Base-by-base conservation (phyloP, 768 basidiomycete species). In the Phanerochaete sordida region DNA sequence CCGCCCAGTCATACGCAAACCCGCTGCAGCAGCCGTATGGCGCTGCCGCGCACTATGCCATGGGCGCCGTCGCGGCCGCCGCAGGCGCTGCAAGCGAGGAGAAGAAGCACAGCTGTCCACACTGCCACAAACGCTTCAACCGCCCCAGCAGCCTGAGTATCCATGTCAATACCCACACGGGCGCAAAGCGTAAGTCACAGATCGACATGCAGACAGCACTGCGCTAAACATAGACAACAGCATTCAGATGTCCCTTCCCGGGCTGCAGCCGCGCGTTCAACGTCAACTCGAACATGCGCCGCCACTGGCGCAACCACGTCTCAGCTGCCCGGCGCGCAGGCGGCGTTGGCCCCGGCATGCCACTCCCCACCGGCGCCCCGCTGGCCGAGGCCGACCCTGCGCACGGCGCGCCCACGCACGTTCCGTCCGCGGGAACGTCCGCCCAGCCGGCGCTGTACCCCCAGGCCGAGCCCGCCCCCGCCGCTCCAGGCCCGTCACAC, bases 211-310 rank as follows among this genome's bases (percentile, higher is more conserved):
- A n/a, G n/a, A n/a, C n/a, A n/a, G n/a, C n/a, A n/a, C n/a, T n/a
- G 7, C 33, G 33, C 13, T 35, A 13, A 7, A 13, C 39, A 6
- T 19, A 6, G 8, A 9, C 39, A 62, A 50, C 69, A 88, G 91
- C 90, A n/a, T 91, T 88, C 74, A 77, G 81, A 37, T 92, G 90
- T 64, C 87, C 88, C 5, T 88, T 78, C 77, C 87, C 85, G 5
- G 81, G 84, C 46, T 91, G 90, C 69, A 87, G 86, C 39, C 81
- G 88, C 35, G 82, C 87, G 61, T 92, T 92, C 74, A 92, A 90
- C 63, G 90, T 91, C 49, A 90, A 90, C 68, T 90, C 88, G 0
- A 93, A 92, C 70, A 91, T 91, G 90, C 81, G 90, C 30, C 77
- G 90, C 5, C 90, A 92, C 66, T 86, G 84, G 69, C 78, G 88